A percentile compares a stretch with the other conserved stretches of the same genome.
Conservation (phyloP, 345 rosid species). For the Anacardium occidentale region DNA sequence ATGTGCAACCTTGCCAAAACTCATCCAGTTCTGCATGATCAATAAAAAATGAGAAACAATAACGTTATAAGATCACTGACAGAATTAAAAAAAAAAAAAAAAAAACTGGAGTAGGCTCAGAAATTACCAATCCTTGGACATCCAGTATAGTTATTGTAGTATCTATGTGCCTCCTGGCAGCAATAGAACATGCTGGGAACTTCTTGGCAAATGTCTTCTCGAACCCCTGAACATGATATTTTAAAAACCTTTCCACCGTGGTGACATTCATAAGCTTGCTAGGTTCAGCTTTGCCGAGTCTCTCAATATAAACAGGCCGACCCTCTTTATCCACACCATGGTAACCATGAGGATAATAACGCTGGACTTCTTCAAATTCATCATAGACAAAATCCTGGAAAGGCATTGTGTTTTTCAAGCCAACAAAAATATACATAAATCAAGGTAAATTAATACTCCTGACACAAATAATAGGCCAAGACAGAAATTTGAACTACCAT, state of each 20-base stretch:
- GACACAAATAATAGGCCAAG: not conserved
- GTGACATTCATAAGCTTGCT: conserved; percentile 76
- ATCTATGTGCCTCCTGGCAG: conserved; percentile 76
- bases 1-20: conserved; percentile 86
- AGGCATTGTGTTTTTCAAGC: conserved; percentile 12
- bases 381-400: conserved; percentile 82
- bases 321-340: conserved; percentile 95
- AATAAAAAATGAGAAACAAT: conserved; percentile 14
- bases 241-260: conserved; percentile 81
- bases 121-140: conserved; percentile 78
- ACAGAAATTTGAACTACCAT: conserved; percentile 16
- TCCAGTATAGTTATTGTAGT: conserved; percentile 77
- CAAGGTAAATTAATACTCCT: not conserved
- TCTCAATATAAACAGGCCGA: conserved; percentile 82
- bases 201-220: conserved; percentile 86
- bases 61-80: not conserved
- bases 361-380: conserved; percentile 76
- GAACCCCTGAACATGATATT: conserved; percentile 86
- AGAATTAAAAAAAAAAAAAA: conserved; percentile 7
- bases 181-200: conserved; percentile 90
- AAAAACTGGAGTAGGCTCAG: conserved; percentile 11
- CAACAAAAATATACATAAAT: conserved; percentile 6
- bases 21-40: conserved; percentile 75
- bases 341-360: conserved; percentile 89
- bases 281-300: conserved; percentile 78